Evolutionary conservation across 2,329 filamentous ascomycete species (phyloP), one percentile per base, ranked within the genome.

Genomic region (Penicillium sclerotigenum): DNA sequence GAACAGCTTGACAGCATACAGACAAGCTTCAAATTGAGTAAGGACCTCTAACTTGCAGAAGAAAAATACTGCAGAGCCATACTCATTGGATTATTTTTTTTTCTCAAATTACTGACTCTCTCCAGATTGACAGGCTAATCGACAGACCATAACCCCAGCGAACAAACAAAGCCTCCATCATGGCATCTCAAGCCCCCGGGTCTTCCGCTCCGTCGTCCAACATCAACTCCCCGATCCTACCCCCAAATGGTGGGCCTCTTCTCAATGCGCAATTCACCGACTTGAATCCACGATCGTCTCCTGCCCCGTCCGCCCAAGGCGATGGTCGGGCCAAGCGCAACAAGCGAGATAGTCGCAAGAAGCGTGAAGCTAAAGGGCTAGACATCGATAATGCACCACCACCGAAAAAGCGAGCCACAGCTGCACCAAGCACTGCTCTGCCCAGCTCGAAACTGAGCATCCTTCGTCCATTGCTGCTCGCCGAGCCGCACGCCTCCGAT

Each of bases 331-430:
- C 71, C 28, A 77, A 77, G 54, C 67, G 75, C 55, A 75, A 72
- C 53, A 77, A 77, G 65, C 68, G 73, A 31, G 75, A 77, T 43
- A 75, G 73, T 63, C 73, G 73, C 54, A 77, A 77, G 59, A 77
- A 76, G 58, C 71, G 74, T 13, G 74, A 75, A 56, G 71, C 75
- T 29, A 77, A 76, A 58, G 74, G 75, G 4, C 61, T 74, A 29
- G 75, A 77, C 38, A 58, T 64, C 9, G 73, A 75, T 45, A 68
- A 54, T 26, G 60, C 63, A n/a, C 68, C 65, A 18, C 64, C 70
- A 18, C 65, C 71, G n/a, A 75, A 73, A 50, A 75, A 74, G 59
- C 70, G 68, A 45, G 58, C 70, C 24, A 61, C 67, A 22, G 58
- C 63, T 28, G 67, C 64, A 31, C 65, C 62, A 16, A 71, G 61